Evolutionary conservation across 2,329 filamentous ascomycete species (phyloP), one percentile per base, ranked within the genome.

Genomic region (Cladophialophora immunda): DNA sequence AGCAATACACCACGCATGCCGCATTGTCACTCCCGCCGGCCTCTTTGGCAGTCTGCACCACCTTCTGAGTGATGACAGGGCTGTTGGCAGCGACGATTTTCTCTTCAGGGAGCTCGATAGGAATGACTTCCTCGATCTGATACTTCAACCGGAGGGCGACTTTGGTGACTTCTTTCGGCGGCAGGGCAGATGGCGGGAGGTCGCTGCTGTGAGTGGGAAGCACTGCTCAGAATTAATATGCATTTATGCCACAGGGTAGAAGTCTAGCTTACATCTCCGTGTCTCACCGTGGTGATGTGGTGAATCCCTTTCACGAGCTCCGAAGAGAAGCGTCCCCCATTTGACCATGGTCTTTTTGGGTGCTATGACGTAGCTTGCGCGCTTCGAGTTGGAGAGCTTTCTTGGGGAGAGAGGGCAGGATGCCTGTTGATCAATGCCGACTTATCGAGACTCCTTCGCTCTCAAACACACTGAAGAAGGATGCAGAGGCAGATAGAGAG

Each of bases 111-210:
- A 99, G 85, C 78, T 99, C 95, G 81, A 92, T 97, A 1, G 94
- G 92, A 29, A 99, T 87, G 63, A 93, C 90, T 77, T 93, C 87
- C 79, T 97, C 93, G 74, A 99, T 89, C 73, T 97, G 89, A 76
- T 96, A 93, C 74, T 94, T 96, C 70, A 99, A 84, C 65, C 93
- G 92, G 17, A 99, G 86, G 29, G 94, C 94, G 64, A 96, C 86
- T 77, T 94, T 94, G 68, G 94, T 97, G 68, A 97, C 94, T 74
- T 95, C 90, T 67, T 86, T 84, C 13, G 94, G 84, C 0, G 92
- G 87, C 38, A 94, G 89, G 30, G 91, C 88, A 11, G 92, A 89
- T 50, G 88, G 71, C 25, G 77, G 66, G 50, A 79, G 71, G 36
- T 83, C 81, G 47, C 72, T 71, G 29, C 66, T 71, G 68, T 79